Evolutionary conservation across 768 basidiomycete species (phyloP).

Genomic region (Cystofilobasidium capitatum): DNA sequence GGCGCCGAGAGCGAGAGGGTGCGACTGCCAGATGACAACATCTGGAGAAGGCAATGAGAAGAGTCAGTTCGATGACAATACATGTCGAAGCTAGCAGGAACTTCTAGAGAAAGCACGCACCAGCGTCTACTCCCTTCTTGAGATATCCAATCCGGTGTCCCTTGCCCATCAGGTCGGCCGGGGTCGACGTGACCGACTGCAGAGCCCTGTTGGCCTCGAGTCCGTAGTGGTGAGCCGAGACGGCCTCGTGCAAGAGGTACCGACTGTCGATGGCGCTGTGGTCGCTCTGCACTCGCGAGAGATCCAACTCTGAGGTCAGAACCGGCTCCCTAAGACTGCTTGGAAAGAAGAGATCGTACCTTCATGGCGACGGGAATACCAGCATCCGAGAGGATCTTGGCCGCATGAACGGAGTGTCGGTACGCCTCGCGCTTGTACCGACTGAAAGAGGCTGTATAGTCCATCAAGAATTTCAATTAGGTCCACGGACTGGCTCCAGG

Average conservation of each 20-base stretch:
- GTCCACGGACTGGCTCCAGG: too few species aligned
- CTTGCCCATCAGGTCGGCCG: conserved; percentile 62
- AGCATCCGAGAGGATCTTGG: conserved; percentile 58
- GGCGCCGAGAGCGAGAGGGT: conserved; percentile 66
- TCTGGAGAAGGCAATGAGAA: conserved; percentile 45
- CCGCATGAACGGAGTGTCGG: conserved; percentile 66
- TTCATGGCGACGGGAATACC: conserved; percentile 67
- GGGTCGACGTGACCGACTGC: conserved; percentile 47
- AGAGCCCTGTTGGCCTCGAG: conserved; percentile 42
- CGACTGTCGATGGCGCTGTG: conserved; percentile 47
- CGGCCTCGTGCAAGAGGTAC: conserved; percentile 37
- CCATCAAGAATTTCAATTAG: too few species aligned
- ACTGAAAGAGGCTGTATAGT: too few species aligned
- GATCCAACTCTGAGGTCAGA: not conserved
- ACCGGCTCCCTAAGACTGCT: too few species aligned
- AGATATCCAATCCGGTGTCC: conserved; percentile 69
- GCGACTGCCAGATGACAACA: conserved; percentile 52
- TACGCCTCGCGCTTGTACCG: conserved; percentile 68
- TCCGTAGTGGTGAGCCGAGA: conserved; percentile 52
- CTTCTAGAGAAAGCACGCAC: conserved; percentile 22
- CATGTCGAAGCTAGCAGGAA: conserved; percentile 45
- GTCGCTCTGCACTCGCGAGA: not conserved
- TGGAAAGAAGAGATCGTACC: too few species aligned
- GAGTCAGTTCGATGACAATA: conserved; percentile 41
- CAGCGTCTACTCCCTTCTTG: conserved; percentile 61